Evolutionary conservation across 2,329 filamentous ascomycete genomes (phyloP).

Genomic region (Phaeosphaeria sp.): DNA sequence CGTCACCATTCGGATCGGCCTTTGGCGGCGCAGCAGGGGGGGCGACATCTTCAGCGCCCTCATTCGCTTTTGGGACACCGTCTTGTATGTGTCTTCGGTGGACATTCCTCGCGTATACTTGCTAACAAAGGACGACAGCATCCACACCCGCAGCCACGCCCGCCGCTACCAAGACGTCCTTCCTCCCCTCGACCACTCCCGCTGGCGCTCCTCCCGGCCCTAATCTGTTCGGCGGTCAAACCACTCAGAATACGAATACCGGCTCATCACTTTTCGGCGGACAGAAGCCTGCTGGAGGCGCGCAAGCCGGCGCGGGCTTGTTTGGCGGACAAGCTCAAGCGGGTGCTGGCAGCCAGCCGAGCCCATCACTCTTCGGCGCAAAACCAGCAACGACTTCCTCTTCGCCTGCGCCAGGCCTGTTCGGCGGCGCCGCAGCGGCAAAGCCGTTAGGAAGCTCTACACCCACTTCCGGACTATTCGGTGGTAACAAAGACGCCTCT

Average conservation of each 20-base stretch:
- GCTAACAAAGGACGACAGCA: slow-evolving; percentile 18
- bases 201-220: slow-evolving; percentile 45
- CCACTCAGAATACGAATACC: slow-evolving; percentile 23
- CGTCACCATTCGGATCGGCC: slow-evolving; percentile 6
- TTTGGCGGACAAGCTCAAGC: slow-evolving; percentile 25
- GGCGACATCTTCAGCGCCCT: slow-evolving; percentile 23
- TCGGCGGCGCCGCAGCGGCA: slow-evolving; percentile 31
- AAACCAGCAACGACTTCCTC: slow-evolving; percentile 36
- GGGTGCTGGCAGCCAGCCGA: slow-evolving; percentile 1
- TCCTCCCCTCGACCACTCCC: slow-evolving; percentile 47
- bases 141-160: slow-evolving; percentile 42
- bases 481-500: slow-evolving; percentile 33
- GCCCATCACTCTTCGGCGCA: slow-evolving; percentile 25
- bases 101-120: slow-evolving; percentile 5
- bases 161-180: slow-evolving; percentile 44
- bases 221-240: slow-evolving; percentile 36
- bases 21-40: slow-evolving; percentile 20
- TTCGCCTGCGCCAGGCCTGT: slow-evolving; percentile 36
- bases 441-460: slow-evolving; percentile 31
- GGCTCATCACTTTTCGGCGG: slow-evolving; percentile 28
- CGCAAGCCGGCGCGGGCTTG: slow-evolving; percentile 13
- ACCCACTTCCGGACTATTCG: slow-evolving; percentile 26
- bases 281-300: slow-evolving; percentile 12
- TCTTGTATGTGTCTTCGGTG: slow-evolving; percentile 12
- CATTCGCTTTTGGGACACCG: slow-evolving; percentile 17